A percentile compares a stretch with the other conserved stretches of the same genome.
These are phyloP conservation scores for Yamadazyma siamensis DNA, from an alignment of 1,139 yeast genomes.

Conservation along the genomic window DNA sequence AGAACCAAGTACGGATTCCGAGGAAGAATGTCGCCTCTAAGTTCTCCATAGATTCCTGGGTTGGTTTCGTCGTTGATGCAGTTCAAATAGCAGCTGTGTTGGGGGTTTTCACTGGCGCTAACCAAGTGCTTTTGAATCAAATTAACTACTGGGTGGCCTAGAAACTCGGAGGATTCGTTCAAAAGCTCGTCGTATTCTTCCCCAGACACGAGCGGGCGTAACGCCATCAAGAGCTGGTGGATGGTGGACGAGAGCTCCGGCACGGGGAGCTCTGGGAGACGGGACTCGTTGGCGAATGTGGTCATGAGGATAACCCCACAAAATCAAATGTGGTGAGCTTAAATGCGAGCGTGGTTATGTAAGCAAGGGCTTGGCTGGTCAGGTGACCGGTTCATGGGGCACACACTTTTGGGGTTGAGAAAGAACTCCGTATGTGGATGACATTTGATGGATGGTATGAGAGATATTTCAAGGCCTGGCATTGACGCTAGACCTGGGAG, in stretches of 20 bases:
- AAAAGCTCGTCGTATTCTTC: conserved; percentile 41
- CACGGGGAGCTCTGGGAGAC: conserved; percentile 51
- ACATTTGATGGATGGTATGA: too few species aligned
- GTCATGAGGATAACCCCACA: conserved; percentile 4
- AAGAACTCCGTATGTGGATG: too few species aligned
- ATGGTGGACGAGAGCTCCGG: conserved; percentile 47
- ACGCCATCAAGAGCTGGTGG: conserved; percentile 43
- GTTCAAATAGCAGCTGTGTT: conserved; percentile 52
- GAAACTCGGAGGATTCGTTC: conserved; percentile 43
- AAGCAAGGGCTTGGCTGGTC: neutral
- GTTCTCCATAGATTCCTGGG: conserved; percentile 64
- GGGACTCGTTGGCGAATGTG: conserved; percentile 20
- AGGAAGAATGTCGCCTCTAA: conserved; percentile 65
- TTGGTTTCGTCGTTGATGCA: conserved; percentile 56
- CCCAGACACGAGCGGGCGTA: conserved; percentile 46
- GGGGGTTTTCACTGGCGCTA: conserved; percentile 38
- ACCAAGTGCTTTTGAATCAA: conserved; percentile 52
- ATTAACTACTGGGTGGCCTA: conserved; percentile 36
- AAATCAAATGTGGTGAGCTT: neutral
- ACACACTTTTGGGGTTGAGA: neutral
- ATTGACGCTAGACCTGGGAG: too few species aligned
- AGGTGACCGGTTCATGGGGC: neutral
- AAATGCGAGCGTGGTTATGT: neutral
- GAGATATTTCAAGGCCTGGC: too few species aligned
- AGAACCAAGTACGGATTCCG: conserved; percentile 70